phyloP scores from a whole-genome alignment of 2,329 filamentous ascomycete genomes.

The Xylariales sp. region DNA sequence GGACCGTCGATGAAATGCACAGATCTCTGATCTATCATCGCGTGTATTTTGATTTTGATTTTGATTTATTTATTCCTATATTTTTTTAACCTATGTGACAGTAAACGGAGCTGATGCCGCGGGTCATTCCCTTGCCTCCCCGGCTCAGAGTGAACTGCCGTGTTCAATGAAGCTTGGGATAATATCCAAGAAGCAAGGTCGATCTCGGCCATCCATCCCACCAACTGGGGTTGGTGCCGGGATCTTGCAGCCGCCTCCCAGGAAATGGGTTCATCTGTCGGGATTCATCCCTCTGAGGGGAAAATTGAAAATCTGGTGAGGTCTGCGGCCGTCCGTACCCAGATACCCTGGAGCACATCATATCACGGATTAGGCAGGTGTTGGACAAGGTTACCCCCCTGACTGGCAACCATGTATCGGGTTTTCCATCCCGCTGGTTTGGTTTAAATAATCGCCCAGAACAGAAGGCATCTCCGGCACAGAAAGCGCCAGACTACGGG shows the following conservation, averaged over 20 bases:
- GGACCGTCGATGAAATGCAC: no score
- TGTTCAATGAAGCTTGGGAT: not conserved
- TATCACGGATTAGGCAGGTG: slow-evolving; percentile 1
- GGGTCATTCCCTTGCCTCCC: not conserved
- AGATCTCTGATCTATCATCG: no score
- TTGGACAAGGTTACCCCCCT: not conserved
- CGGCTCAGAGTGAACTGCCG: slow-evolving; percentile 5
- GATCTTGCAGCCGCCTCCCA: not conserved
- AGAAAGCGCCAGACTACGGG: slow-evolving; percentile 3
- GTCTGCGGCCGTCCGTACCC: not conserved
- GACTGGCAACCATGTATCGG: not conserved
- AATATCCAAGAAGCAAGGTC: slow-evolving; percentile 5
- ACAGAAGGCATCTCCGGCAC: slow-evolving; percentile 5
- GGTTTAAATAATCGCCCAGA: slow-evolving; percentile 7
- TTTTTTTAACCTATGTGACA: no score
- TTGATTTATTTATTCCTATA: no score
- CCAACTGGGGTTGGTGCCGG: slow-evolving; percentile 1
- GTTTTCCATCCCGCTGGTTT: not conserved
- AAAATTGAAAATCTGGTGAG: not conserved
- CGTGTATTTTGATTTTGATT: no score
- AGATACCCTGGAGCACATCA: slow-evolving; percentile 1
- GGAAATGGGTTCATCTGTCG: not conserved
- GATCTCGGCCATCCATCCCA: slow-evolving; percentile 4
- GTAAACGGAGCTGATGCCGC: no score
- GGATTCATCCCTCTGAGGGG: not conserved